Base-by-base conservation (phyloP, 768 basidiomycete genomes). In the Naganishia antarctica region DNA sequence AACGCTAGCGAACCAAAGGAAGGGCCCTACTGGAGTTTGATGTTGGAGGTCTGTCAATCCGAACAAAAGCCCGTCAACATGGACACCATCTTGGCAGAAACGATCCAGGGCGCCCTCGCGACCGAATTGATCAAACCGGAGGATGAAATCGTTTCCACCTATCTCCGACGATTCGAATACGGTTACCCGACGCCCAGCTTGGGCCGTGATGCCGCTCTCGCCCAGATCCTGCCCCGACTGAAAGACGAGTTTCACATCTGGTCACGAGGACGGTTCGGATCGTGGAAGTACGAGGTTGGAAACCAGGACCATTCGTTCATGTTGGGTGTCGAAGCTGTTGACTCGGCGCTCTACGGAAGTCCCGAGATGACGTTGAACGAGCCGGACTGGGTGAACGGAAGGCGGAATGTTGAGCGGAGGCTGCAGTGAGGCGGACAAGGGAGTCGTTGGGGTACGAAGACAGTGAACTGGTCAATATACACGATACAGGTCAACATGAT, bases 11-110 rank as follows among this genome's bases (percentile, higher is more conserved):
- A 64, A 34, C 47, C 73, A 11, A 69, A 69, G 50, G 53, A 51
- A 25, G 78, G 79, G 25, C 68, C 73, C 37, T 75, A 79, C 71
- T 79, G 78, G 79, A 73, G 71, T 34, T 64, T 80, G 65, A 79
- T 80, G 79, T 68, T 80, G 60, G 78, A 79, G 68, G 78, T 80
- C 21, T 78, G 76, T 53, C 72, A 80, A 67, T 76, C 74, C 21
- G 70, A 68, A 28, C 72, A 75, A 68, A 77, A 78, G 70, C 76
- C 74, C 1, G 77, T 78, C 23, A 66, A 79, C 66, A 67, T 78
- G 60, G 76, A 70, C 9, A 74, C 61, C 25, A 64, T 79, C 49
- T 63, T 80, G 60, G 69, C 67, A 48, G 75, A 78, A 18, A 79
- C 76, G 40, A 78, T 80, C 64, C 67, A 73, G 58, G 79, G 79